phyloP scores from a whole-genome alignment of 1,284 basidiomycete species.

The Papiliotrema nemorosa region DNA sequence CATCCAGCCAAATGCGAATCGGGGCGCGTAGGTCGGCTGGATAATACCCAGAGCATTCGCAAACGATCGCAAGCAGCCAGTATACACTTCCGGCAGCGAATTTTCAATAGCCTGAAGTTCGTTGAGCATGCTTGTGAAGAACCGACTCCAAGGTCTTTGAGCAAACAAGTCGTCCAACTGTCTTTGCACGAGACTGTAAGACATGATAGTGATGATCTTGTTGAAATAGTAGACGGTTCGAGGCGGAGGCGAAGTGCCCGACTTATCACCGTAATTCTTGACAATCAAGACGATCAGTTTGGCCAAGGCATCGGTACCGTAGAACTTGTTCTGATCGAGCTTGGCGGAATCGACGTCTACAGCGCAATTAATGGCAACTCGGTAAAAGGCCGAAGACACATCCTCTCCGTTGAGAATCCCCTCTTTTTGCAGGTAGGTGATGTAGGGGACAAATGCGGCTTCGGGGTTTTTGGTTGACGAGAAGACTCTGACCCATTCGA shows the following conservation, averaged over 20 bases:
- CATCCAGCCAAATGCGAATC: conserved; percentile 98
- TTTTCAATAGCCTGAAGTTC: conserved; percentile 82
- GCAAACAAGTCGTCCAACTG: conserved; percentile 92
- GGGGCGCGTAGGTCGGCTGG: conserved; percentile 95
- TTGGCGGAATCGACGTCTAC: conserved; percentile 89
- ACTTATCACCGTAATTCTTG: conserved; percentile 81
- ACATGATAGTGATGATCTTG: conserved; percentile 96
- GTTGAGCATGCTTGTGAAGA: conserved; percentile 94
- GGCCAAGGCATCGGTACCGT: conserved; percentile 92
- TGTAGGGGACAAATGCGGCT: conserved; percentile 95
- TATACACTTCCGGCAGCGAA: conserved; percentile 79
- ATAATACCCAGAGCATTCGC: conserved; percentile 93
- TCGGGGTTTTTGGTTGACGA: conserved; percentile 71
- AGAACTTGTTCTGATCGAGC: conserved; percentile 76
- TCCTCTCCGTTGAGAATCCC: conserved; percentile 96
- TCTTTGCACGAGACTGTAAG: conserved; percentile 88
- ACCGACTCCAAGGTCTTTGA: conserved; percentile 97
- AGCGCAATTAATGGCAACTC: conserved; percentile 93
- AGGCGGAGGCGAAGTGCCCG: conserved; percentile 71
- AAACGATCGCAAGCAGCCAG: conserved; percentile 82
- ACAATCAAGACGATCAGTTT: conserved; percentile 96
- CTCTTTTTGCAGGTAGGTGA: conserved; percentile 92
- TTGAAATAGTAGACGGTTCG: conserved; percentile 98
- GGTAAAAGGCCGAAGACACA: conserved; percentile 95
- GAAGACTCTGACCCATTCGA: conserved; percentile 91